Percentiles rank a stretch among this genome's conserved stretches.
Conservation (phyloP, 306 rosid genomes). For the Delonix regia region DNA sequence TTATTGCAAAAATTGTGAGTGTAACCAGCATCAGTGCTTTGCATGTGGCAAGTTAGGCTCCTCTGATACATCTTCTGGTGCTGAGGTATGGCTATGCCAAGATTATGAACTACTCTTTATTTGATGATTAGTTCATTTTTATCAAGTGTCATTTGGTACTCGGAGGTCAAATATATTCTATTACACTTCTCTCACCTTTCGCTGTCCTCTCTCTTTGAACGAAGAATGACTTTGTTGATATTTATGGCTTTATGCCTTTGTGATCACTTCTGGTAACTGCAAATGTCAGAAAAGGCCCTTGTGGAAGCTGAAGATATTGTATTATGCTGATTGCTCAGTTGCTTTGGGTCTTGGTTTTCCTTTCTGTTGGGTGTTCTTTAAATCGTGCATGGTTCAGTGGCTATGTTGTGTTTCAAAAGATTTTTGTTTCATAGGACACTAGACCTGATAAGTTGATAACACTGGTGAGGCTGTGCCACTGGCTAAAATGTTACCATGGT, state of each 20-base stretch:
- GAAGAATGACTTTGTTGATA: neutral
- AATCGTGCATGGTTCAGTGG: conserved; percentile 3
- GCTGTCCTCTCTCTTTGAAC: neutral
- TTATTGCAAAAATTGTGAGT: conserved; percentile 76
- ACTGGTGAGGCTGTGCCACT: neutral
- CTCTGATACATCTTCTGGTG: conserved; percentile 68
- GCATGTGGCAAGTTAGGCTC: conserved; percentile 84
- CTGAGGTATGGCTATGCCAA: conserved; percentile 68
- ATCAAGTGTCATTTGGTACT: conserved; percentile 3
- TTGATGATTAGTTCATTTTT: conserved; percentile 18
- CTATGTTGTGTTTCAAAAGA: neutral
- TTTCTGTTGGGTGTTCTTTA: too few species aligned
- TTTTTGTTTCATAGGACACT: conserved; percentile 6
- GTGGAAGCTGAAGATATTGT: neutral
- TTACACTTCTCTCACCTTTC: conserved; percentile 13
- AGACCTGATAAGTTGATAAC: neutral
- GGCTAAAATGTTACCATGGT: neutral
- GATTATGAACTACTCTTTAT: conserved; percentile 8
- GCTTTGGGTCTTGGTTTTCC: conserved; percentile 2
- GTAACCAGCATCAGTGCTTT: conserved; percentile 85
- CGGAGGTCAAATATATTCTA: neutral
- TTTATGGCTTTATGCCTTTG: neutral
- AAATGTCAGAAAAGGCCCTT: neutral
- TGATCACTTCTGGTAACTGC: neutral
- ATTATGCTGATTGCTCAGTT: neutral